phyloP scores from a whole-genome alignment of 179 eudicot genomes.

The Kewa caespitosa region DNA sequence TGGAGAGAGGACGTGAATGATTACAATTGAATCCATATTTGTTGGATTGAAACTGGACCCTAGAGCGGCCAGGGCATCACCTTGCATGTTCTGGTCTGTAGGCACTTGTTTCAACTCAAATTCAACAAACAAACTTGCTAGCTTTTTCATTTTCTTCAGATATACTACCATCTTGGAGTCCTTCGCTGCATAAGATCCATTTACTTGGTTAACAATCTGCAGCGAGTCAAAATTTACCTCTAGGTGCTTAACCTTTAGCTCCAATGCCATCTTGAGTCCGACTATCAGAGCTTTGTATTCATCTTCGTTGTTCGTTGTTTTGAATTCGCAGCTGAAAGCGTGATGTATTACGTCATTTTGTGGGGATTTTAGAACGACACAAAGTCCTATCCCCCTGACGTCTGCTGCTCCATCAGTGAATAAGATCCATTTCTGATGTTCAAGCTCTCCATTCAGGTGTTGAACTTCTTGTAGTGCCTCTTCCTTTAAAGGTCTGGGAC shows the following conservation, averaged over 20 bases:
- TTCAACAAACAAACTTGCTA: neutral
- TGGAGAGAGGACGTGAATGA: too few relatives aligned
- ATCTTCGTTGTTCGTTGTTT: too few relatives aligned
- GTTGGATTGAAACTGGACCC: too few relatives aligned
- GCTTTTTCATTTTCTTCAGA: neutral
- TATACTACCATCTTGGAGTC: neutral
- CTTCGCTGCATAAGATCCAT: neutral
- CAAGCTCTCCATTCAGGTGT: too few relatives aligned
- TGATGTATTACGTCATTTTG: too few relatives aligned
- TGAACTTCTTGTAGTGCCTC: neutral
- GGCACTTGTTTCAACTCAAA: neutral
- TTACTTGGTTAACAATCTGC: neutral
- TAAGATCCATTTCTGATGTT: neutral
- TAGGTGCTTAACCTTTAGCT: neutral
- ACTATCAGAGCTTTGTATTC: neutral
- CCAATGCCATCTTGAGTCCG: neutral
- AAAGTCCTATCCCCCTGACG: neutral
- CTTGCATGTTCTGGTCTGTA: neutral
- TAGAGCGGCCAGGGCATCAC: neutral
- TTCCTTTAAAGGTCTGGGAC: neutral
- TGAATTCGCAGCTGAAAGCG: too few relatives aligned
- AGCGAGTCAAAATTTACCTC: too few relatives aligned
- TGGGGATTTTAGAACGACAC: neutral
- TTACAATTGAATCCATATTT: too few relatives aligned
- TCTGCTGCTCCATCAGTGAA: neutral